phyloP scores from a whole-genome alignment of 1,139 yeast species.

The Hanseniaspora gamundiae region DNA sequence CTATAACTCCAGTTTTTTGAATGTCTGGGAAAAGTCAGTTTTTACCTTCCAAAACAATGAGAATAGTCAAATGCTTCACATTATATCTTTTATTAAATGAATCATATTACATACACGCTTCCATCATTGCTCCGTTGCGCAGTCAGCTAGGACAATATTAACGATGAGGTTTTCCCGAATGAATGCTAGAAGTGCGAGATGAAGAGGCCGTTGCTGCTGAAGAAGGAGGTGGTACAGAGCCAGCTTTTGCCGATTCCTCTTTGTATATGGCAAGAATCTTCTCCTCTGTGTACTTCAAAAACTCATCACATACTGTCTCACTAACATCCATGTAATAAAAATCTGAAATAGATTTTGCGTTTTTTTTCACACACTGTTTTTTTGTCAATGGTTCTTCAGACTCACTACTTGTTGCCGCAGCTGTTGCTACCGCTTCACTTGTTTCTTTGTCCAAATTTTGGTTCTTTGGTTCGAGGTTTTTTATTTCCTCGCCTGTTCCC shows the following conservation, averaged over 20 bases:
- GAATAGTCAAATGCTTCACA: too few relatives aligned
- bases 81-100: too few relatives aligned
- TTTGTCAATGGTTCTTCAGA: constrained; percentile 1
- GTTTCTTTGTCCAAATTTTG: not conserved
- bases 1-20: too few relatives aligned
- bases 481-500: not conserved
- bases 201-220: not conserved
- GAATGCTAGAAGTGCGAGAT: too few relatives aligned
- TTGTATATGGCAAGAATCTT: constrained; percentile 17
- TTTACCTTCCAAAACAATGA: too few relatives aligned
- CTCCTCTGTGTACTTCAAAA: constrained; percentile 19
- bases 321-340: constrained; percentile 17
- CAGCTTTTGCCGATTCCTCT: not conserved
- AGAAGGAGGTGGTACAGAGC: not conserved
- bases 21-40: too few relatives aligned
- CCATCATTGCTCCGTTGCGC: too few relatives aligned
- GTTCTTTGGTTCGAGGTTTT: not conserved
- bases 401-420: too few relatives aligned
- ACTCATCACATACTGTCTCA: constrained; percentile 21
- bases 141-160: too few relatives aligned
- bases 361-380: not conserved
- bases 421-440: not conserved
- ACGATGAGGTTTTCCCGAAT: too few relatives aligned
- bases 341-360: constrained; percentile 2
- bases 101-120: too few relatives aligned